Percentiles rank a stretch among this genome's conserved stretches.
These are phyloP conservation scores for Astrothelium subdiscretum DNA, from an alignment of 495 filamentous ascomycete species.

Conservation along the genomic window DNA sequence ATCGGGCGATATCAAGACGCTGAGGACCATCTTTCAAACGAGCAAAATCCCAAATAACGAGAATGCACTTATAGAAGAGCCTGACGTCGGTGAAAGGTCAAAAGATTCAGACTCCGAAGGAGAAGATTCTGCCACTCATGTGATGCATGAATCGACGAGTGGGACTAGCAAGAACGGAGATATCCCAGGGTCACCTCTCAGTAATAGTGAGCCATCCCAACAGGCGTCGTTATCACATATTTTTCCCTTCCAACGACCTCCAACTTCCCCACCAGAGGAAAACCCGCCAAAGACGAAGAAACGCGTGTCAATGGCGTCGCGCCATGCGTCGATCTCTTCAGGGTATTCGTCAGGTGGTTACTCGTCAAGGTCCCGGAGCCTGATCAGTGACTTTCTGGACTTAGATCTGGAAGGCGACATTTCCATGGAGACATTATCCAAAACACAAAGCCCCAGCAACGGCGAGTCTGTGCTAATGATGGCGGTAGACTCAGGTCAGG, in stretches of 20 bases:
- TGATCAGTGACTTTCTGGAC: slow-evolving; percentile 59
- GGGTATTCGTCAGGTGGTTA: slow-evolving; percentile 44
- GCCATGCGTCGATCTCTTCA: slow-evolving; percentile 79
- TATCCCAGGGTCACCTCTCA: background rate
- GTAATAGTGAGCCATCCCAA: background rate
- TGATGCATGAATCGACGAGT: background rate
- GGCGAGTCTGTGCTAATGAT: slow-evolving; percentile 94
- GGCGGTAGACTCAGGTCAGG: slow-evolving; percentile 70
- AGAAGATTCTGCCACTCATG: background rate
- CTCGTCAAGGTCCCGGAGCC: slow-evolving; percentile 54
- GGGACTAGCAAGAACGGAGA: background rate
- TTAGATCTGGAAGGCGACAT: slow-evolving; percentile 74
- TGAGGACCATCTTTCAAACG: slow-evolving; percentile 71
- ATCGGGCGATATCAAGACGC: slow-evolving; percentile 57
- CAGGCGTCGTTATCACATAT: slow-evolving; percentile 60
- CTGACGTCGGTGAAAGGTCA: background rate
- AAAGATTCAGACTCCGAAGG: background rate
- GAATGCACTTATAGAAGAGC: background rate
- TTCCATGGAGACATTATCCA: slow-evolving; percentile 67
- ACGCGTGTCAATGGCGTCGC: slow-evolving; percentile 74
- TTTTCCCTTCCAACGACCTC: slow-evolving; percentile 64
- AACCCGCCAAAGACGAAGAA: slow-evolving; percentile 38
- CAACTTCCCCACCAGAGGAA: slow-evolving; percentile 37
- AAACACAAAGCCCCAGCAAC: slow-evolving; percentile 59
- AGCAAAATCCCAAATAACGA: slow-evolving; percentile 12